Conservation (phyloP, 495 filamentous ascomycete genomes). For the Aspergillus cristatus region DNA sequence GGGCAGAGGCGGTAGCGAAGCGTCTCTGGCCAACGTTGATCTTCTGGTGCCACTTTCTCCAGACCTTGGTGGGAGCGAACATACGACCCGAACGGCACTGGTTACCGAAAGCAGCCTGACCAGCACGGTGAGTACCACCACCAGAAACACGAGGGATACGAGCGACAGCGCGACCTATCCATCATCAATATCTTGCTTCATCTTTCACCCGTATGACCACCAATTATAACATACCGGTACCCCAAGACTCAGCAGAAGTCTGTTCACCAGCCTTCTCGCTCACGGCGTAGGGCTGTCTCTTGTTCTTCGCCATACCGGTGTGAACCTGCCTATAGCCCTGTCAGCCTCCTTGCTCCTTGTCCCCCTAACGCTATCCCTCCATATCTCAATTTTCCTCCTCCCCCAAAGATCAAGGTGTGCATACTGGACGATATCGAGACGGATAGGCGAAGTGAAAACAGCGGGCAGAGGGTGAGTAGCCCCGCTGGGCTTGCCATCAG, state of each 20-base stretch:
- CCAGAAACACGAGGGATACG: slow-evolving; percentile 99
- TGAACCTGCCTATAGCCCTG: slow-evolving; percentile 60
- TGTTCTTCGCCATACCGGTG: slow-evolving; percentile 99
- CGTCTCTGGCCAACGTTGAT: slow-evolving; percentile 96
- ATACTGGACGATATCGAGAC: slow-evolving; percentile 96
- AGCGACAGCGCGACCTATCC: slow-evolving; percentile 89
- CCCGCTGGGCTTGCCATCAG: slow-evolving; percentile 83
- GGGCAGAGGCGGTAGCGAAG: slow-evolving; percentile 92
- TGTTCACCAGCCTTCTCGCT: slow-evolving; percentile 99
- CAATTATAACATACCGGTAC: slow-evolving; percentile 77
- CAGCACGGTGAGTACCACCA: slow-evolving; percentile 99
- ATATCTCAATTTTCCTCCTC: slow-evolving; percentile 10
- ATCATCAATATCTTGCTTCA: slow-evolving; percentile 14
- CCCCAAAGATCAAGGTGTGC: slow-evolving; percentile 10
- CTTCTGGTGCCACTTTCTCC: slow-evolving; percentile 99
- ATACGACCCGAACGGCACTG: slow-evolving; percentile 99
- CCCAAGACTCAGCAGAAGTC: slow-evolving; percentile 99
- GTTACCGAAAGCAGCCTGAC: slow-evolving; percentile 99
- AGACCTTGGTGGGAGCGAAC: slow-evolving; percentile 99
- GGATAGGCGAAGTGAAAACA: slow-evolving; percentile 94
- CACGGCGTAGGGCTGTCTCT: slow-evolving; percentile 98
- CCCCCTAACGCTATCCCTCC: slow-evolving; percentile 1
- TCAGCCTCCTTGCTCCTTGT: slow-evolving; percentile 24
- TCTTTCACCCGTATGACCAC: neutral
- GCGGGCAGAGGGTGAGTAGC: slow-evolving; percentile 80